Evolutionary conservation across 441 rosid species (phyloP).

Genomic region (Dalechampia spathulata): DNA sequence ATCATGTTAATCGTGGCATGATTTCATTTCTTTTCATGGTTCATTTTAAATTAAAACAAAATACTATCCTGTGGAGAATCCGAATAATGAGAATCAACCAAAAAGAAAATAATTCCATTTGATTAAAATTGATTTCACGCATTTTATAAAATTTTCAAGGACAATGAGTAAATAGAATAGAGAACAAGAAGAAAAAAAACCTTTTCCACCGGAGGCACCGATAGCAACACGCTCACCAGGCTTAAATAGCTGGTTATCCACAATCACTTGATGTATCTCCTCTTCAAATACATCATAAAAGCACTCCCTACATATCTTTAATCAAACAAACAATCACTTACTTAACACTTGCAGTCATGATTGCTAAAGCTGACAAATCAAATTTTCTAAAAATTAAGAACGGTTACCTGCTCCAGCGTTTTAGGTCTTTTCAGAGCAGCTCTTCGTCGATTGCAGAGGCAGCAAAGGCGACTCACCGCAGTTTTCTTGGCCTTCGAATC

Average conservation of each 20-base stretch:
- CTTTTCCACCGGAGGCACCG: slow-evolving; percentile 94
- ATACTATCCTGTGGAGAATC: too few relatives aligned
- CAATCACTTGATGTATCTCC: slow-evolving; percentile 75
- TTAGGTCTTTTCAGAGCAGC: slow-evolving; percentile 86
- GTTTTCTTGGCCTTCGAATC: slow-evolving; percentile 34
- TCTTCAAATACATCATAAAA: slow-evolving; percentile 81
- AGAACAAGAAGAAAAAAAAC: slow-evolving; percentile 20
- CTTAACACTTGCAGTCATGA: background rate
- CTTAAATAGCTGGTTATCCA: slow-evolving; percentile 52
- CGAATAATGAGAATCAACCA: too few relatives aligned
- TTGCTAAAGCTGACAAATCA: background rate
- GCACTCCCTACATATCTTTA: slow-evolving; percentile 86
- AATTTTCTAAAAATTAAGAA: background rate
- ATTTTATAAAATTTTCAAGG: too few relatives aligned
- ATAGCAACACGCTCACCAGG: slow-evolving; percentile 77
- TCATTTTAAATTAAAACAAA: too few relatives aligned
- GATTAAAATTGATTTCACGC: too few relatives aligned
- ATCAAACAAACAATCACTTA: background rate
- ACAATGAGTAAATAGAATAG: background rate
- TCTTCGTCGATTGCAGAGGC: slow-evolving; percentile 46
- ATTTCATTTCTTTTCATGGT: too few relatives aligned
- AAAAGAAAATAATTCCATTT: too few relatives aligned
- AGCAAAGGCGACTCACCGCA: too few relatives aligned
- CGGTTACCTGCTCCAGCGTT: slow-evolving; percentile 73
- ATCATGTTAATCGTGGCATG: too few relatives aligned